phyloP scores from a whole-genome alignment of 169 alveolate species.

The Eimeria necatrix region DNA sequence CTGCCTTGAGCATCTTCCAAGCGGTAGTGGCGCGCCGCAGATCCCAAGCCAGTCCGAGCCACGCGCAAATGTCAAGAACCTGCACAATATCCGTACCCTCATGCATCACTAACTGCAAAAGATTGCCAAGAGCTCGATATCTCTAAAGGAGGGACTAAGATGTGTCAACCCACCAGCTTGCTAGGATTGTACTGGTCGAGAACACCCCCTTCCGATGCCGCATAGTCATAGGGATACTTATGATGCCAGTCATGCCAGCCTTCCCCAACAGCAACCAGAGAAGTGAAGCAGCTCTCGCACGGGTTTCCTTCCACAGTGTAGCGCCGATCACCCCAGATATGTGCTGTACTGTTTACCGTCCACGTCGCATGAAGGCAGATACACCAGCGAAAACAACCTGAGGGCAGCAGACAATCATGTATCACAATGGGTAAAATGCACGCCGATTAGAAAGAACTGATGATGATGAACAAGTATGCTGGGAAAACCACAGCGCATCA shows the following conservation, averaged over 20 bases:
- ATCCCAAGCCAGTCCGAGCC: conserved; percentile 76
- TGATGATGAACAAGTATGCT: too few relatives aligned
- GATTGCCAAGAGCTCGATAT: not conserved
- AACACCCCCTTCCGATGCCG: conserved; percentile 88
- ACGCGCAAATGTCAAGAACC: conserved; percentile 75
- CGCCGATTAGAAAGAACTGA: too few relatives aligned
- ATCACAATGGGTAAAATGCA: not conserved
- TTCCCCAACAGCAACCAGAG: conserved; percentile 91
- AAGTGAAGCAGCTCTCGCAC: conserved; percentile 84
- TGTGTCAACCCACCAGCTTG: conserved; percentile 78
- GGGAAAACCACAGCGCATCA: too few relatives aligned
- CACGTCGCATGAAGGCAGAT: conserved; percentile 90
- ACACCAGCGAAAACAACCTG: conserved; percentile 89
- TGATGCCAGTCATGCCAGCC: conserved; percentile 95
- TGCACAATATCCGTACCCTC: not conserved
- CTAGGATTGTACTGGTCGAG: conserved; percentile 83
- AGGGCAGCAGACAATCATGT: not conserved
- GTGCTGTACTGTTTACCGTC: conserved; percentile 91
- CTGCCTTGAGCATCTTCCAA: conserved; percentile 67
- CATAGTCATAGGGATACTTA: conserved; percentile 91
- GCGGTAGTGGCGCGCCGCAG: conserved; percentile 79
- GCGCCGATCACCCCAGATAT: conserved; percentile 90
- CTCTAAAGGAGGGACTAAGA: not conserved
- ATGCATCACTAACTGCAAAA: not conserved
- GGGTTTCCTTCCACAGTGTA: conserved; percentile 80